Percentiles rank a stretch among this genome's conserved stretches.
These are phyloP conservation scores for Debaryomyces singareniensis DNA, from an alignment of 1,139 yeast genomes.

Conservation along the genomic window DNA sequence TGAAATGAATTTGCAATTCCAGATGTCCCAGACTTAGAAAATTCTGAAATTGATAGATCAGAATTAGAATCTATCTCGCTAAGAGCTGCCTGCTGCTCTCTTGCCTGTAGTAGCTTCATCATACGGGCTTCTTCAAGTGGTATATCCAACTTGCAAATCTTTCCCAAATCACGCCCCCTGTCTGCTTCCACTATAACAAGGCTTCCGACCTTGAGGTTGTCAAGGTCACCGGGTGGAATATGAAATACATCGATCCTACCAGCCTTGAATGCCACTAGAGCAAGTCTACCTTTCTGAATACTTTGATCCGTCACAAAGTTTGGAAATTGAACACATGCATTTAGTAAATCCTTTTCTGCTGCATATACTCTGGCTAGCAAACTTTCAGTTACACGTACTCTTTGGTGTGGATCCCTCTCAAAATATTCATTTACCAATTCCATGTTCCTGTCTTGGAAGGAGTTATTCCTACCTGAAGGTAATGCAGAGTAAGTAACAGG, in stretches of 20 bases:
- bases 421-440: slow-evolving; percentile 31
- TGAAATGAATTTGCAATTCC: slow-evolving; percentile 39
- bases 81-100: slow-evolving; percentile 54
- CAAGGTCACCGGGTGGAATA: slow-evolving; percentile 36
- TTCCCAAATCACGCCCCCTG: slow-evolving; percentile 87
- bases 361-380: slow-evolving; percentile 19
- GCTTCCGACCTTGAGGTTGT: slow-evolving; percentile 49
- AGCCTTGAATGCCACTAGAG: slow-evolving; percentile 78
- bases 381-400: slow-evolving; percentile 30
- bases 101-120: slow-evolving; percentile 46
- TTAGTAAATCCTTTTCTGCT: slow-evolving; percentile 23
- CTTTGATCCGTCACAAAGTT: slow-evolving; percentile 35
- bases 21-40: slow-evolving; percentile 10
- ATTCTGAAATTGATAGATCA: slow-evolving; percentile 18
- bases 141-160: slow-evolving; percentile 61
- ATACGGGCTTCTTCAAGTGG: slow-evolving; percentile 59
- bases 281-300: slow-evolving; percentile 31
- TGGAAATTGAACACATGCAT: slow-evolving; percentile 33
- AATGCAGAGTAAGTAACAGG: too few species aligned
- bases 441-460: slow-evolving; percentile 9
- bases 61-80: slow-evolving; percentile 17
- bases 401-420: slow-evolving; percentile 31
- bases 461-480: not conserved
- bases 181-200: slow-evolving; percentile 97
- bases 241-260: slow-evolving; percentile 83